Evolutionary conservation across 768 basidiomycete genomes (phyloP).

Genomic region (Termitomyces sp.): DNA sequence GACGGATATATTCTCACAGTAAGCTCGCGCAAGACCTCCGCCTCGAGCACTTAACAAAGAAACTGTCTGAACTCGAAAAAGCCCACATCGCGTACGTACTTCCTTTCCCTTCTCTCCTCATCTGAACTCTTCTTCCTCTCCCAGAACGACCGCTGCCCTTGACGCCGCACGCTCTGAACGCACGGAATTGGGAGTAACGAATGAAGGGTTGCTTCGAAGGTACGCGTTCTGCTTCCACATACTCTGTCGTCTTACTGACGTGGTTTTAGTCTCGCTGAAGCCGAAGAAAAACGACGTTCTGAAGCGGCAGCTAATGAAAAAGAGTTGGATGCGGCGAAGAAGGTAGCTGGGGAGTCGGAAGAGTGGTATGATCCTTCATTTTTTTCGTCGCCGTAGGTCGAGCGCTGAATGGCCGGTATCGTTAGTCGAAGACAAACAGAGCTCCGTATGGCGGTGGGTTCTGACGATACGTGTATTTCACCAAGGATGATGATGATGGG

Average conservation of each 20-base stretch:
- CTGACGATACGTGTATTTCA: neutral
- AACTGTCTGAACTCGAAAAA: neutral
- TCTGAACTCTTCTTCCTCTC: too few relatives aligned
- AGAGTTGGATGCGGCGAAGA: neutral
- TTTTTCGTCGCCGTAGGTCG: too few relatives aligned
- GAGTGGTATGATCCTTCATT: neutral
- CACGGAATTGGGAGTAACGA: neutral
- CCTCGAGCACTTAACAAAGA: neutral
- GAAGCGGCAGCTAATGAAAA: neutral
- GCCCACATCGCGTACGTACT: neutral
- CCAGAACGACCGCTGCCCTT: neutral
- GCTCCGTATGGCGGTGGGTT: slow-evolving; percentile 3
- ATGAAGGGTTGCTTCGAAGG: slow-evolving; percentile 1
- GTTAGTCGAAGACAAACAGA: slow-evolving; percentile 9
- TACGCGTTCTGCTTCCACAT: neutral
- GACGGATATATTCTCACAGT: neutral
- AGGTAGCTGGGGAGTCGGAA: neutral
- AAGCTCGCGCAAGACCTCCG: neutral
- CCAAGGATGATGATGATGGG: neutral
- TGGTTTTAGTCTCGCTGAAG: neutral
- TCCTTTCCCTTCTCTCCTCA: neutral
- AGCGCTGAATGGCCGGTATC: neutral
- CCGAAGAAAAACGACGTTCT: neutral
- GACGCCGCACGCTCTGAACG: neutral
- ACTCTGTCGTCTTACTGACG: neutral